phyloP scores from a whole-genome alignment of 345 rosid species.

The Eutrema japonicum region DNA sequence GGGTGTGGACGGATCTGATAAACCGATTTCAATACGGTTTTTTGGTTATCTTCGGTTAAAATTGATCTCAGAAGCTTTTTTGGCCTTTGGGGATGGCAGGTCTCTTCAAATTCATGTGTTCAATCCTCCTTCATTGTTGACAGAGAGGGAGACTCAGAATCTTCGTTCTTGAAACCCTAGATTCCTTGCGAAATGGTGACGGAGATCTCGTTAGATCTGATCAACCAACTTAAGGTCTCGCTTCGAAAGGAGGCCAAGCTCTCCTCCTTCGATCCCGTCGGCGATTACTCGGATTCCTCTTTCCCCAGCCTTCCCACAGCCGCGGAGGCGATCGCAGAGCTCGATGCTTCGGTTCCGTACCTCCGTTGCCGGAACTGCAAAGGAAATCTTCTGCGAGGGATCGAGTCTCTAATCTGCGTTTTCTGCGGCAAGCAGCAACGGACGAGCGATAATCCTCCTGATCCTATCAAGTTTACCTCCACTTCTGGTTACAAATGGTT shows the following conservation, averaged over 20 bases:
- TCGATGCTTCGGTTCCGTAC: conserved; percentile 64
- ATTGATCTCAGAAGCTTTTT: conserved; percentile 24
- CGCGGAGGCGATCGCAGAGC: conserved; percentile 52
- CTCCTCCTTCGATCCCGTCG: conserved; percentile 57
- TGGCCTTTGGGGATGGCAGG: not conserved
- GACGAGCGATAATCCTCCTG: conserved; percentile 52
- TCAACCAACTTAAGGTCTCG: conserved; percentile 59
- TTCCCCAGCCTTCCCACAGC: conserved; percentile 49
- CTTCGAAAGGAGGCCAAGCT: conserved; percentile 67
- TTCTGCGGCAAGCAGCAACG: conserved; percentile 69
- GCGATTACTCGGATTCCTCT: conserved; percentile 34
- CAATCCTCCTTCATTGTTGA: not conserved
- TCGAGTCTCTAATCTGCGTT: conserved; percentile 66
- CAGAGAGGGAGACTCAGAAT: conserved; percentile 10
- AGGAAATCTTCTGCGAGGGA: conserved; percentile 65
- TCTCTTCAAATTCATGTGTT: conserved; percentile 20
- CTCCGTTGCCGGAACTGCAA: conserved; percentile 76
- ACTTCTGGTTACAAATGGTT: conserved; percentile 68
- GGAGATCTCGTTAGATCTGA: conserved; percentile 62
- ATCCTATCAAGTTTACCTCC: conserved; percentile 66
- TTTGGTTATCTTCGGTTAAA: conserved; percentile 31
- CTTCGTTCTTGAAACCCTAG: conserved; percentile 7
- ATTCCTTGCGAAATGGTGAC: conserved; percentile 52
- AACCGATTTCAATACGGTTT: not conserved
- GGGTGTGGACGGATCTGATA: not conserved